A percentile compares a stretch with the other conserved stretches of the same genome.
These are phyloP conservation scores for Leishmania gerbilli DNA, from an alignment of 208 protist genomes.

Conservation along the genomic window DNA sequence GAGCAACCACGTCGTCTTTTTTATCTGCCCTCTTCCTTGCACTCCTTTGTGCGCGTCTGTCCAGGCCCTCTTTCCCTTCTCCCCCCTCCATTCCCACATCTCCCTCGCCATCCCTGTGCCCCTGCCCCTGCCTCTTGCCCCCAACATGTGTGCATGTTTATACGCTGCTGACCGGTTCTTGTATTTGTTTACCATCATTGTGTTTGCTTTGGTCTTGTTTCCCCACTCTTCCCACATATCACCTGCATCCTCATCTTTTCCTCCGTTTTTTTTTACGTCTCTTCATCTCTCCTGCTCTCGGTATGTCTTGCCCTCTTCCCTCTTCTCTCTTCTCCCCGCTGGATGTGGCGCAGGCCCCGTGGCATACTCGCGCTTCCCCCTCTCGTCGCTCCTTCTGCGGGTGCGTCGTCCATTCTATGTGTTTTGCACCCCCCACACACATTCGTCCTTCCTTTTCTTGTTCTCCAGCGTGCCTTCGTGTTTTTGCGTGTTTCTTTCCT, in stretches of 20 bases:
- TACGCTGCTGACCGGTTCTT: not conserved
- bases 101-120: not conserved
- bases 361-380: no score
- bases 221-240: not conserved
- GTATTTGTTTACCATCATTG: not conserved
- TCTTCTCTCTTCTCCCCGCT: not conserved
- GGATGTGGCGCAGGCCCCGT: not conserved
- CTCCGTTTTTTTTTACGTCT: not conserved
- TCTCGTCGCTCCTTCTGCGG: not conserved
- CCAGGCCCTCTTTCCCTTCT: not conserved
- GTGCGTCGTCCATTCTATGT: not conserved
- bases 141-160: not conserved
- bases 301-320: not conserved
- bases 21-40: not conserved
- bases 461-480: no score
- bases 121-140: not conserved
- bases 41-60: not conserved
- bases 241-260: not conserved
- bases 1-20: not conserved
- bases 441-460: not conserved
- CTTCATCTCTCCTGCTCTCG: not conserved
- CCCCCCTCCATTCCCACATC: not conserved
- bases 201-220: not conserved
- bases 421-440: conserved; percentile 7
- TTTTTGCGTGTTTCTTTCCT: no score